Evolutionary conservation across 495 filamentous ascomycete genomes (phyloP).

Genomic region (Aspergillus sclerotioniger): DNA sequence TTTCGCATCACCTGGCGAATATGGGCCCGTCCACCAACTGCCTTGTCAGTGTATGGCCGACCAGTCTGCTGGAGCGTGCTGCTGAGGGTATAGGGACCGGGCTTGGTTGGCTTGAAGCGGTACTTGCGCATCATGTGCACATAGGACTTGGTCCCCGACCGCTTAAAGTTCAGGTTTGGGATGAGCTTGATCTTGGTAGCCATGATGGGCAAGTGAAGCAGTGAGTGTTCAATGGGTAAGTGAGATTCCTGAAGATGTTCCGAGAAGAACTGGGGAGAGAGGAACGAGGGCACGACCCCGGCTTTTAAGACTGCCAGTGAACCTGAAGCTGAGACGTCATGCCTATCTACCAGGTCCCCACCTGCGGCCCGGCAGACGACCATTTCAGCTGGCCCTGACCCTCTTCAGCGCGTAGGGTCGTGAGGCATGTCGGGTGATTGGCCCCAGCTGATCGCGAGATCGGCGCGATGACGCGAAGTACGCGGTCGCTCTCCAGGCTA

Average conservation of each 20-base stretch:
- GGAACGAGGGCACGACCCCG: not conserved
- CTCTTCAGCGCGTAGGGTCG: not conserved
- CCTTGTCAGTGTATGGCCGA: conserved; percentile 38
- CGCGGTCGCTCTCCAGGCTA: not conserved
- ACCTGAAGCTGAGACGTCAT: not conserved
- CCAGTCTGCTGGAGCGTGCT: conserved; percentile 45
- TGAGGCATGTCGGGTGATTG: not conserved
- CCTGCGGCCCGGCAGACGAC: not conserved
- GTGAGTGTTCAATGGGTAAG: not conserved
- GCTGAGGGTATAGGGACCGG: conserved; percentile 62
- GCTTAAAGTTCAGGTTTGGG: conserved; percentile 62
- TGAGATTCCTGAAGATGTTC: not conserved
- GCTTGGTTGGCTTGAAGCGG: conserved; percentile 64
- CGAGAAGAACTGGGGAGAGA: not conserved
- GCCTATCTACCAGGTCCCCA: not conserved
- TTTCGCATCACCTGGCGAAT: conserved; percentile 51
- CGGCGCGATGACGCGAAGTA: not conserved
- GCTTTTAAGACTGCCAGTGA: not conserved
- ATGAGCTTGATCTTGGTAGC: conserved; percentile 43
- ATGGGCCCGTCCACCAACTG: conserved; percentile 47
- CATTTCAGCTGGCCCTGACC: not conserved
- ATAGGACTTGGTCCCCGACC: conserved; percentile 70
- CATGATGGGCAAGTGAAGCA: conserved; percentile 27
- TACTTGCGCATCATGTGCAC: conserved; percentile 68
- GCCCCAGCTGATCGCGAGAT: not conserved